A percentile compares a stretch with the other conserved stretches of the same genome.
Conservation (phyloP, 208 protist species). For the Leishmania gerbilli region DNA sequence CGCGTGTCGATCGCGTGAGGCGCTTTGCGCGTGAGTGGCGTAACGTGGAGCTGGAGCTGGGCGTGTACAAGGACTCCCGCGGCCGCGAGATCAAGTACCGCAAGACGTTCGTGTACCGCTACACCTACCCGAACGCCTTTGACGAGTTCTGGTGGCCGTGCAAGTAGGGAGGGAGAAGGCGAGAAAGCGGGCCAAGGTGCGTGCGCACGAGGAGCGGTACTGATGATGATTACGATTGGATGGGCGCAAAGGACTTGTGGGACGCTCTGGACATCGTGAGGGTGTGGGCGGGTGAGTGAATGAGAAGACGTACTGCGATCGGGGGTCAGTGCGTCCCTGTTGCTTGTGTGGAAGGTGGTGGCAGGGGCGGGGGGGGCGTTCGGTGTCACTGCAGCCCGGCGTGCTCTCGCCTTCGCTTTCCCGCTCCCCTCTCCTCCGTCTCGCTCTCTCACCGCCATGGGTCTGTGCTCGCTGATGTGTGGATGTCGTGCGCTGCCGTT, state of each 20-base stretch:
- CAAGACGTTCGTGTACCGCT: conserved; percentile 92
- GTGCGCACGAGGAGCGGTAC: not conserved
- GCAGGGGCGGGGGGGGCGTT: not conserved
- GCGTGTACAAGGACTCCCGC: conserved; percentile 87
- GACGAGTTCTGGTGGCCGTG: conserved; percentile 93
- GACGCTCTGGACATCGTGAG: not conserved
- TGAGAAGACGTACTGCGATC: not conserved
- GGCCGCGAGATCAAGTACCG: conserved; percentile 90
- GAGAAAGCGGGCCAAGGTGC: not conserved
- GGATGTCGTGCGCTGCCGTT: not conserved
- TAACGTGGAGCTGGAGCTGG: conserved; percentile 90
- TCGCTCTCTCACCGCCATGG: not conserved
- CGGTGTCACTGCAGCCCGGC: not conserved
- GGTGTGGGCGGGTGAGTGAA: not conserved
- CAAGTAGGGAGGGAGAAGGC: conserved; percentile 42
- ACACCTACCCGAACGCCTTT: conserved; percentile 92
- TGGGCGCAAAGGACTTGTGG: not conserved
- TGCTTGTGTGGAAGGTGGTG: not conserved
- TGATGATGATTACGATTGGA: not conserved
- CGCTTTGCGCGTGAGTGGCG: conserved; percentile 90
- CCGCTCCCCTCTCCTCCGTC: not conserved
- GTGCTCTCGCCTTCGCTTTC: not conserved
- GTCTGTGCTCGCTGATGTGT: not conserved
- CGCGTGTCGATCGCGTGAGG: conserved; percentile 84
- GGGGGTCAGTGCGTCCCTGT: not conserved